Percentiles rank a stretch among this genome's conserved stretches.
phyloP scores from a whole-genome alignment of 805 yeast species.

The Yamadazyma scolyti region DNA sequence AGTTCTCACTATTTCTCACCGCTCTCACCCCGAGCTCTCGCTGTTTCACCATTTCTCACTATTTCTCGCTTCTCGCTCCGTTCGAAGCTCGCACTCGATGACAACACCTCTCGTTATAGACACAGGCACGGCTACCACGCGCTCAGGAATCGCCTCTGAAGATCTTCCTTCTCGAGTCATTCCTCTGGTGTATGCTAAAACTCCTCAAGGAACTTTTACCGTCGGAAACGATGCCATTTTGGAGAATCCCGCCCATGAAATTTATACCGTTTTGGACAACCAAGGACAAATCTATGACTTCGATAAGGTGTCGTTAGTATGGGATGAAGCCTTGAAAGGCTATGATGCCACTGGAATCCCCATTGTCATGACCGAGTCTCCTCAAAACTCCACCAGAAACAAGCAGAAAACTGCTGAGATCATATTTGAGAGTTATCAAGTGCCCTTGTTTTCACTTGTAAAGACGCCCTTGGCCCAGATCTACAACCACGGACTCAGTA shows the following conservation, averaged over 20 bases:
- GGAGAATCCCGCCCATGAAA: constrained; percentile 41
- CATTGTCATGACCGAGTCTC: constrained; percentile 57
- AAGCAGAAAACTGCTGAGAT: constrained; percentile 58
- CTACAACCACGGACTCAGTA: constrained; percentile 72
- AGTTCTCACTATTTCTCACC: no score
- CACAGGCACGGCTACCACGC: constrained; percentile 59
- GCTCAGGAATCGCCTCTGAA: constrained; percentile 67
- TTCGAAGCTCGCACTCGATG: no score
- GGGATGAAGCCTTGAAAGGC: no score
- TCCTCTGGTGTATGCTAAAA: no score
- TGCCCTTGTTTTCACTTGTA: constrained; percentile 73
- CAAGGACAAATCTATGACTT: constrained; percentile 72
- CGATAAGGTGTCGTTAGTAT: constrained; percentile 62
- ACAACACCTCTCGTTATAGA: no score
- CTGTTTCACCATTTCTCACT: no score
- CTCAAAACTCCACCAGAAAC: constrained; percentile 65
- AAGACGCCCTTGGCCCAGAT: constrained; percentile 76
- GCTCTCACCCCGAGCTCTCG: no score
- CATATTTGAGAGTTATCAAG: constrained; percentile 70
- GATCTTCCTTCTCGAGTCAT: constrained; percentile 61
- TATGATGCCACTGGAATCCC: constrained; percentile 64
- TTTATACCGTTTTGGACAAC: constrained; percentile 58
- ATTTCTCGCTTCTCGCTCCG: no score
- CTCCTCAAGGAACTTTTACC: no score
- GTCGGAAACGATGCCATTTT: constrained; percentile 48